Evolutionary conservation across 768 basidiomycete genomes (phyloP), one percentile per base, ranked within the genome.

Genomic region (Hygrophorus russula): DNA sequence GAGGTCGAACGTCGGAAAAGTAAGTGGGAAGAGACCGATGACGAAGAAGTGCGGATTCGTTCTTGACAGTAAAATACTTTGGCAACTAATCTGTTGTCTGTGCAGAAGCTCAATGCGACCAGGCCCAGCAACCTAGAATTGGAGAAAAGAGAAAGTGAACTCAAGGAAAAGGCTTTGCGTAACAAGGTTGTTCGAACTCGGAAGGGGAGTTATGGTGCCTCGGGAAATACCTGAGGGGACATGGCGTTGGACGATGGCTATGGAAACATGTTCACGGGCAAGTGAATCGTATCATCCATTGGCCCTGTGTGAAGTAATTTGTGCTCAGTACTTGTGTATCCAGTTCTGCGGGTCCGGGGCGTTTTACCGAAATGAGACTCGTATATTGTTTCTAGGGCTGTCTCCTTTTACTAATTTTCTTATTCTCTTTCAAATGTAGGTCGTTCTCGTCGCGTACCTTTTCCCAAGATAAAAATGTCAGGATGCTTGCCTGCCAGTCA

Each of bases 141-240:
- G 36, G 75, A 77, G 52, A 74, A 66, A 50, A 61, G 81, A 45
- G 87, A 90, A 55, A 87, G 73, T 49, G 87, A 90, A 54, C 56
- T 89, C 47, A 89, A 87, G 57, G 87, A 90, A 52, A 76, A 66
- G 56, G 84, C 86, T 11, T 59, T 90, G 56, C 73, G 87, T 54
- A 88, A 89, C 55, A 90, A 90, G 56, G 87, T 90, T 36, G 69
- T 79, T 42, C 69, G 80, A 55, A 82, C 80, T 24, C 67, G 84
- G 50, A 85, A 82, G 56, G 63, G 55, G 29, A 60, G 51, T 46
- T 18, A 28, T 12, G 41, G 39, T 17, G 24, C 15, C 15, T n/a
- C 39, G 28, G 29, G 39, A 12, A 41, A 29, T 32, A 14, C 5
- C 14, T 34, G 30, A 42, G 48, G 43, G 24, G 24, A 24, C 24